Conservation (phyloP, 192 early-diverging fungal species). For the Rhizophagus sp. region DNA sequence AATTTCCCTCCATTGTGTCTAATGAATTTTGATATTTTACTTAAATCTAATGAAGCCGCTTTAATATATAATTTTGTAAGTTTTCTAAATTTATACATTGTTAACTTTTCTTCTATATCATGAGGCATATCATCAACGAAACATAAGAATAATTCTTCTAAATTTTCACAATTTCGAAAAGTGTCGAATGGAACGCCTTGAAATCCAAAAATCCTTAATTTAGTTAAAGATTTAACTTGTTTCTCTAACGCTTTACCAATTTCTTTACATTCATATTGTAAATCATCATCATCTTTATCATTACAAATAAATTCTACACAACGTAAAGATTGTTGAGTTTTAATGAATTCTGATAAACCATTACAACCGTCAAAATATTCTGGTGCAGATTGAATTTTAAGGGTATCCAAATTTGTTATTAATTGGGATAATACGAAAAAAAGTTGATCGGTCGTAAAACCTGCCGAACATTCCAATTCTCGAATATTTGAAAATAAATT, state of each 20-base stretch:
- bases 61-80: neutral
- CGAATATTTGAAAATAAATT: neutral
- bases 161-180: neutral
- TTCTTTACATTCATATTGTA: neutral
- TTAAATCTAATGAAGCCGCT: neutral
- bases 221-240: neutral
- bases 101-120: neutral
- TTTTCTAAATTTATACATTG: neutral
- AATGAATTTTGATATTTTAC: neutral
- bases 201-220: neutral
- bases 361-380: neutral
- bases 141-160: neutral
- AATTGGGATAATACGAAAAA: neutral
- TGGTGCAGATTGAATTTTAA: neutral
- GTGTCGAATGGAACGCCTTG: neutral
- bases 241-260: neutral
- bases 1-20: neutral
- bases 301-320: neutral
- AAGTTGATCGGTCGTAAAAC: neutral
- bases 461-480: neutral
- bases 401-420: neutral
- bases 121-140: neutral
- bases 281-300: neutral
- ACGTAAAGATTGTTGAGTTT: neutral
- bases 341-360: neutral